Evolutionary conservation across 495 filamentous ascomycete species (phyloP).

Genomic region (Tirmania nivea): DNA sequence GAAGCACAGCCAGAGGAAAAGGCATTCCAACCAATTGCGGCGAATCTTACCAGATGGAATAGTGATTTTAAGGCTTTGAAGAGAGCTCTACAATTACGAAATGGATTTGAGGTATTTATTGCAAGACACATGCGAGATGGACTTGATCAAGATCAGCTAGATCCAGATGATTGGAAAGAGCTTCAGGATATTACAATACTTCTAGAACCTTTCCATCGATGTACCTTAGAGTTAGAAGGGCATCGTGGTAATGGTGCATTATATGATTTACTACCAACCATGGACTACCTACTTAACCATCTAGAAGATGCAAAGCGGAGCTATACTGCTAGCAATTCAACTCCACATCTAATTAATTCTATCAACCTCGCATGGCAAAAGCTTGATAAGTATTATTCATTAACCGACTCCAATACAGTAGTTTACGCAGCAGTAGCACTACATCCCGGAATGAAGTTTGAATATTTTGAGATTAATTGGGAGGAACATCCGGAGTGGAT

Average conservation of each 20-base stretch:
- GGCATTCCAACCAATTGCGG: neutral
- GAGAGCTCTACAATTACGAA: slow-evolving; percentile 1
- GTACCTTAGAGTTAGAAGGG: neutral
- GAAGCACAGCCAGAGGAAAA: neutral
- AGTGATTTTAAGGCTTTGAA: slow-evolving; percentile 4
- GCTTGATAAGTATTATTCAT: slow-evolving; percentile 1
- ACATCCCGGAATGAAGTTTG: slow-evolving; percentile 3
- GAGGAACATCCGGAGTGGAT: slow-evolving; percentile 1
- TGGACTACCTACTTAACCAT: neutral
- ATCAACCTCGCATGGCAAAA: slow-evolving; percentile 2
- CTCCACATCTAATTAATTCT: neutral
- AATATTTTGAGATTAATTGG: slow-evolving; percentile 3
- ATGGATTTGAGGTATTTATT: neutral
- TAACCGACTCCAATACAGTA: neutral
- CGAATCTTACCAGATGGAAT: slow-evolving; percentile 6
- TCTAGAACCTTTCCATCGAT: slow-evolving; percentile 1
- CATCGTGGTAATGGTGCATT: neutral
- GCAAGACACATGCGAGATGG: neutral
- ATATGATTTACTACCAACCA: neutral
- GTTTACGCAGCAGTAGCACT: neutral
- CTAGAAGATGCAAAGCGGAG: neutral
- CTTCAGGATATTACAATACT: slow-evolving; percentile 1
- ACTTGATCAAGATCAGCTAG: slow-evolving; percentile 1
- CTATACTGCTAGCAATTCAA: neutral
- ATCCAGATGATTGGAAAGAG: slow-evolving; percentile 2